Evolutionary conservation across 164 flowering plant genomes (phyloP), one percentile per base, ranked within the genome.

Genomic region (Piper betle): DNA sequence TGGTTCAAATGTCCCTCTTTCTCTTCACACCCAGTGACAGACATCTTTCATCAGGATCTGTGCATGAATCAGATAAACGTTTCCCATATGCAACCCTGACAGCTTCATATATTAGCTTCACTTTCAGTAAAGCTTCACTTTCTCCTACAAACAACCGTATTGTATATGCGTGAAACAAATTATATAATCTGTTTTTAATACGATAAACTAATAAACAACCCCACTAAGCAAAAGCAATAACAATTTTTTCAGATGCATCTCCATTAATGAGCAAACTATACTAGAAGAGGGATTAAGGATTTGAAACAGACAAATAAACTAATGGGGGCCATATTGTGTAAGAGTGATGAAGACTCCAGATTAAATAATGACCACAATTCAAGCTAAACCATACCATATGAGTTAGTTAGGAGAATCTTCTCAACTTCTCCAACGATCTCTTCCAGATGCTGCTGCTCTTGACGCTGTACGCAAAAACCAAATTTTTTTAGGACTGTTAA

Each of bases 381-480:
- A 46, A 37, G 5, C 3, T 4, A 12, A 15, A 59, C 1, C 56
- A 52, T 77, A 82, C 88, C 85, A 48, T 56, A 63, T 52, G 66
- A 50, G 37, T 80, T 78, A 37, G 62, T 72, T 52, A 72, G 80
- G 39, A 86, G 77, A 37, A 67, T 70, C 64, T 65, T 76, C 57
- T 84, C 80, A 72, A 84, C 82, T 41, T 37, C 57, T 54, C 87
- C 92, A 73, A 84, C 77, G 70, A 82, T 80, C 69, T 84, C 85
- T 57, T 77, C 82, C 18, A 84, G 68, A n/a, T 50, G 46, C 12
- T 85, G 83, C 40, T 63, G 81, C 73, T 79, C 81, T 33, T 62
- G 77, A 67, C 68, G 67, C 88, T 86, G 75, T 67, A 75, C n/a
- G 66, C 63, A 43, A 37, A 64, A 64, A 62, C 18, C 39, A 37